Evolutionary conservation across 306 rosid species (phyloP).

Genomic region (Pyrus communis): DNA sequence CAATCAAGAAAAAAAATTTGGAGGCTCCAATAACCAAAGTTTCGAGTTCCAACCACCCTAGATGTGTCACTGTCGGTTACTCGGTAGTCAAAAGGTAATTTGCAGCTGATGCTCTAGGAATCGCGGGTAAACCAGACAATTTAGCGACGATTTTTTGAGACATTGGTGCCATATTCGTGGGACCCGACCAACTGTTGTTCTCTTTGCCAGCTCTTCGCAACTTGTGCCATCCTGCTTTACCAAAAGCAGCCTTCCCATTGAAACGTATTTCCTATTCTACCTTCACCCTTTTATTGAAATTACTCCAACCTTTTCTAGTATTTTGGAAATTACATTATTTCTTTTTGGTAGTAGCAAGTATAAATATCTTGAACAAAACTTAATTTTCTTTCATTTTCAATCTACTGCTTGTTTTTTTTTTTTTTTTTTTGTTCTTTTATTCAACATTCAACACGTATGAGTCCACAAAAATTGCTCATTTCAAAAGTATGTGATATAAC

Average conservation of each 20-base stretch:
- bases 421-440: not conserved
- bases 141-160: slow-evolving; percentile 18
- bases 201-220: slow-evolving; percentile 44
- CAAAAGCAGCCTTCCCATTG: slow-evolving; percentile 9
- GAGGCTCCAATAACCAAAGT: too few relatives aligned
- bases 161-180: slow-evolving; percentile 23
- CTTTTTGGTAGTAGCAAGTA: not conserved
- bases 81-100: not conserved
- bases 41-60: too few relatives aligned
- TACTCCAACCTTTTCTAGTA: not conserved
- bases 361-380: not conserved
- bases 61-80: slow-evolving; percentile 9
- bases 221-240: slow-evolving; percentile 23
- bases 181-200: slow-evolving; percentile 26
- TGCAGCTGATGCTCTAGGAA: not conserved
- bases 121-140: not conserved
- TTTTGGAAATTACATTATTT: not conserved
- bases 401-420: not conserved
- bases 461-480: not conserved
- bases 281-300: slow-evolving; percentile 1
- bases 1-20: too few relatives aligned
- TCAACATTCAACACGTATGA: not conserved
- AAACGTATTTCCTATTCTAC: slow-evolving; percentile 12
- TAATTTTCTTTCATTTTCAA: not conserved
- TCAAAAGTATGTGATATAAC: not conserved